A percentile compares a stretch with the other conserved stretches of the same genome.
Conservation (phyloP, 83 land plant species). For the Isoetes engelmannii region DNA sequence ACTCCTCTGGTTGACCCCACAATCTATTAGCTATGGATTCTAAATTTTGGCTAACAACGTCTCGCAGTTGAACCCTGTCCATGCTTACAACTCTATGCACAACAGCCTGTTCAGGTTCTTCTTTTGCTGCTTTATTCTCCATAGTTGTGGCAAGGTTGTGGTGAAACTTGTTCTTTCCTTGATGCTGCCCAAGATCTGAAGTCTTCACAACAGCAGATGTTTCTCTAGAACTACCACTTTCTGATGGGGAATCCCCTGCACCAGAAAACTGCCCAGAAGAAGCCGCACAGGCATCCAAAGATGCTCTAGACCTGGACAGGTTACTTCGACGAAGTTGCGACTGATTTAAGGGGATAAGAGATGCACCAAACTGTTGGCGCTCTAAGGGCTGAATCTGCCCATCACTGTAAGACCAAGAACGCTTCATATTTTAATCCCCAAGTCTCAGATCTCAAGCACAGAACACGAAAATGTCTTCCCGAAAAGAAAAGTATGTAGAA, state of each 20-base stretch:
- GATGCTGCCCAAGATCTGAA: constrained; percentile 1
- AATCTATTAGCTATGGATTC: constrained; percentile 61
- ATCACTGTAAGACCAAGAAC: background rate
- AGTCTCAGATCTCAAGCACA: background rate
- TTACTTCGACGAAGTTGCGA: constrained; percentile 45
- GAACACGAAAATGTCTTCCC: background rate
- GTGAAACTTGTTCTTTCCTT: constrained; percentile 18
- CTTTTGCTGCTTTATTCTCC: constrained; percentile 43
- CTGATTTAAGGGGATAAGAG: constrained; percentile 41
- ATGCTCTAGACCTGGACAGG: constrained; percentile 28
- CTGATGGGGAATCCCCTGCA: constrained; percentile 63
- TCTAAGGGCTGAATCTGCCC: background rate
- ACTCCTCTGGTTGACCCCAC: constrained; percentile 67
- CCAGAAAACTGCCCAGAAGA: constrained; percentile 30
- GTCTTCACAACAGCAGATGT: constrained; percentile 55
- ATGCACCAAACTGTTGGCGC: constrained; percentile 19
- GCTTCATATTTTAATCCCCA: constrained; percentile 2
- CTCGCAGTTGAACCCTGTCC: constrained; percentile 56
- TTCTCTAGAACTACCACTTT: constrained; percentile 84
- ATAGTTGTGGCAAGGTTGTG: constrained; percentile 10
- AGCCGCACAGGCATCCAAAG: constrained; percentile 50
- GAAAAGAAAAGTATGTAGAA: background rate
- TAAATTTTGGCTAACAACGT: constrained; percentile 57
- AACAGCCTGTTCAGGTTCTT: constrained; percentile 49
- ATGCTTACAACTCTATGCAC: constrained; percentile 53